Percentiles rank a stretch among this genome's conserved stretches.
Evolutionary conservation across 108 stramenopile genomes (phyloP).

Genomic region (Seminavis robusta): DNA sequence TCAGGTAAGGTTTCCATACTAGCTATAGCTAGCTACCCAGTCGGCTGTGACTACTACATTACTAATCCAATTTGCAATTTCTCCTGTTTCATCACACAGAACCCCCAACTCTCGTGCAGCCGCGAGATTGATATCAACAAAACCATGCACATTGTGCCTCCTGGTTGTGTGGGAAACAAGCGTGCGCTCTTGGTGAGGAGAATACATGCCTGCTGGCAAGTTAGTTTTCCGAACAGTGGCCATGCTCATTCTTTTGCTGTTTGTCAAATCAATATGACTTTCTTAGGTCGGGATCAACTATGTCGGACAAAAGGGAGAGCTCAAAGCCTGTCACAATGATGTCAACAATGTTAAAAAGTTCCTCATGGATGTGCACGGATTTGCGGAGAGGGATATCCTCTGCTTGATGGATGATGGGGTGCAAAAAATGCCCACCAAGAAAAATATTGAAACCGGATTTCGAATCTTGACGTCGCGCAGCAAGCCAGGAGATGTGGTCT

Average conservation of each 20-base stretch:
- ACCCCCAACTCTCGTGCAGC: too few species aligned
- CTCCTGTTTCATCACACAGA: too few species aligned
- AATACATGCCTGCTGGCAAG: too few species aligned
- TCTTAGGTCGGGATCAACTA: constrained; percentile 97
- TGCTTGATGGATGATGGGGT: constrained; percentile 90
- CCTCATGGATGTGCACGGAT: constrained; percentile 76
- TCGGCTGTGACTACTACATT: too few species aligned
- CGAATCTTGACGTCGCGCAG: constrained; percentile 72
- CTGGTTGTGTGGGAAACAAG: constrained; percentile 34
- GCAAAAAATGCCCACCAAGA: constrained; percentile 57
- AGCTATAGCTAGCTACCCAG: too few species aligned
- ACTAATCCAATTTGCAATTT: too few species aligned
- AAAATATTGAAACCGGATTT: constrained; percentile 76
- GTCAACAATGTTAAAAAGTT: constrained; percentile 82
- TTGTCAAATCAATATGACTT: too few species aligned
- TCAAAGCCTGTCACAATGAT: constrained; percentile 89
- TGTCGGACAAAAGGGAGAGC: constrained; percentile 78
- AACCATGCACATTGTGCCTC: constrained; percentile 32
- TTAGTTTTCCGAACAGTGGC: too few species aligned
- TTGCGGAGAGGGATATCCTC: constrained; percentile 68
- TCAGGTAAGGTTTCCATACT: too few species aligned
- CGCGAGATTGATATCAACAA: constrained; percentile 32
- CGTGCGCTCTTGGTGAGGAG: constrained; percentile 78
- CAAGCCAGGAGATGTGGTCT: constrained; percentile 74
- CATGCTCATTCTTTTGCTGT: too few species aligned